Evolutionary conservation across 1,284 basidiomycete species (phyloP).

Genomic region (Boletellus dicymbophilus): DNA sequence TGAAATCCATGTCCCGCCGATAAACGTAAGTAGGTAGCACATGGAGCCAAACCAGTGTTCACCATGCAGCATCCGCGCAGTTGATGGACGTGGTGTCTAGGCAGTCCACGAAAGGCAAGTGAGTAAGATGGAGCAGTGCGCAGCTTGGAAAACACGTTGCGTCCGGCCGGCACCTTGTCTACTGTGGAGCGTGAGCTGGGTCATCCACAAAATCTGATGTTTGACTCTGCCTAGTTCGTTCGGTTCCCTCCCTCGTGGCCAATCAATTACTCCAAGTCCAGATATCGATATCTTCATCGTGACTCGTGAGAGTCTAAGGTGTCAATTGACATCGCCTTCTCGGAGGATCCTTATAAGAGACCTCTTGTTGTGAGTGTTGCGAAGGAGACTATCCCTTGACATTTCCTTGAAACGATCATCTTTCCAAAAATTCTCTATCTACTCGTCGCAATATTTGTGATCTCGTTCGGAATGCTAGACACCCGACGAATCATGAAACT

Average conservation of each 20-base stretch:
- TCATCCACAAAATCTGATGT: constrained; percentile 1
- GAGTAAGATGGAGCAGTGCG: constrained; percentile 25
- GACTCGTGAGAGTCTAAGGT: too few relatives aligned
- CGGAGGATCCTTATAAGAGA: constrained; percentile 19
- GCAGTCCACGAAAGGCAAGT: constrained; percentile 28
- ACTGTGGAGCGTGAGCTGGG: constrained; percentile 11
- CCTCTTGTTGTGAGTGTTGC: constrained; percentile 11
- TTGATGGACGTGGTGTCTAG: constrained; percentile 13
- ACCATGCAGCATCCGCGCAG: constrained; percentile 30
- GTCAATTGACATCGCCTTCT: constrained; percentile 30
- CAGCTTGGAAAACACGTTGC: constrained; percentile 29
- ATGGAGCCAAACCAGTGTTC: constrained; percentile 11
- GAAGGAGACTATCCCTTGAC: constrained; percentile 14
- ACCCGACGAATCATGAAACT: constrained; percentile 36
- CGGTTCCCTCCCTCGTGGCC: constrained; percentile 21
- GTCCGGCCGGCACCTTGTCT: constrained; percentile 14
- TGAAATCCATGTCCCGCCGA: neutral
- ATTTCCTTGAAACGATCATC: constrained; percentile 15
- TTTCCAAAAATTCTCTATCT: constrained; percentile 32
- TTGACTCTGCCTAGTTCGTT: constrained; percentile 7
- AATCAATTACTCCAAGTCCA: constrained; percentile 10
- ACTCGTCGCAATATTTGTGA: constrained; percentile 18
- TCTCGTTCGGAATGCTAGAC: constrained; percentile 35
- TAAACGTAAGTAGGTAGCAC: constrained; percentile 1
- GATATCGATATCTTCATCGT: constrained; percentile 20